phyloP scores from a whole-genome alignment of 2,329 filamentous ascomycete species.

The Claviceps paspali region DNA sequence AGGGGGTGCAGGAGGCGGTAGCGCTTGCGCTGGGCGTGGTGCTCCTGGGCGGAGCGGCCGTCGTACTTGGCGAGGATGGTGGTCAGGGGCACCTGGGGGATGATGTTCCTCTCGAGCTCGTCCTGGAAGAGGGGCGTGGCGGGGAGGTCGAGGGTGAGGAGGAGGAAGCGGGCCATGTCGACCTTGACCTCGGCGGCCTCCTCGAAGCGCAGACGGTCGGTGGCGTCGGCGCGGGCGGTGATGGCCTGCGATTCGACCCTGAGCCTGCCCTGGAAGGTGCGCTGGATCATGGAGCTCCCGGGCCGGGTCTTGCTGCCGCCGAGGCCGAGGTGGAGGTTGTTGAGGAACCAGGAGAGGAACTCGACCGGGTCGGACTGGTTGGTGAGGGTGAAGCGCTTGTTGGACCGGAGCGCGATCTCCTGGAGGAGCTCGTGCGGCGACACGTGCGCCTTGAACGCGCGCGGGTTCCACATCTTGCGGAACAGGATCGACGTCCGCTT shows the following conservation, averaged over 20 bases:
- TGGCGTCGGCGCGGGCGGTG: slow-evolving; percentile 74
- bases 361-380: slow-evolving; percentile 90
- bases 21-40: slow-evolving; percentile 72
- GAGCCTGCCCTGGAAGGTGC: slow-evolving; percentile 82
- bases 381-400: slow-evolving; percentile 83
- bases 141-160: slow-evolving; percentile 86
- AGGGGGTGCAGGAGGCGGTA: slow-evolving; percentile 84
- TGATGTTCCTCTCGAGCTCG: slow-evolving; percentile 87
- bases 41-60: slow-evolving; percentile 72
- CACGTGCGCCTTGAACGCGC: slow-evolving; percentile 91
- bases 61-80: slow-evolving; percentile 86
- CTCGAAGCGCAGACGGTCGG: slow-evolving; percentile 82
- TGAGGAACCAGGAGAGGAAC: slow-evolving; percentile 94
- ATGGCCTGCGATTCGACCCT: slow-evolving; percentile 90
- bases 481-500: slow-evolving; percentile 79
- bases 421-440: slow-evolving; percentile 95
- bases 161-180: slow-evolving; percentile 66
- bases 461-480: slow-evolving; percentile 95
- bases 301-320: slow-evolving; percentile 82
- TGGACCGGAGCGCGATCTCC: slow-evolving; percentile 78
- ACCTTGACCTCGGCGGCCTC: slow-evolving; percentile 71
- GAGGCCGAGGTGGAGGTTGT: slow-evolving; percentile 81
- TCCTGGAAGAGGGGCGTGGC: slow-evolving; percentile 91
- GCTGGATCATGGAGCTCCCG: slow-evolving; percentile 72
- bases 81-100: slow-evolving; percentile 76